Evolutionary conservation across 169 alveolate genomes (phyloP).

Genomic region (Perkinsus marinus): DNA sequence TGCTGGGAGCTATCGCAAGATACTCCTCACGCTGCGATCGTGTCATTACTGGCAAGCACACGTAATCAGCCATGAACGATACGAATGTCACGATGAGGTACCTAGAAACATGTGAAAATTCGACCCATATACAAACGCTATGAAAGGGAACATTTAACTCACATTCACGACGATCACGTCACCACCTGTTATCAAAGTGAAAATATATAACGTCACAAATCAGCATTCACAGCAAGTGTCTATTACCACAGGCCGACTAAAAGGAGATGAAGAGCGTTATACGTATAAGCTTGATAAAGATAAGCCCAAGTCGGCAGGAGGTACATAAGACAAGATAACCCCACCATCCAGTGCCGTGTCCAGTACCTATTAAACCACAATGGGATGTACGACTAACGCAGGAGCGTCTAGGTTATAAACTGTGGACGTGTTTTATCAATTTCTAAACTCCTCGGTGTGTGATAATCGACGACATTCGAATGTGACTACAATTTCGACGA

Average conservation of each 20-base stretch:
- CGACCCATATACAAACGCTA: no score
- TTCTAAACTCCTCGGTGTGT: no score
- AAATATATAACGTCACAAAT: no score
- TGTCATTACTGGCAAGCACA: not conserved
- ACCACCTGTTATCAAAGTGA: no score
- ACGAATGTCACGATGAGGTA: not conserved
- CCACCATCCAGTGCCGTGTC: not conserved
- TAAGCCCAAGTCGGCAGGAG: not conserved
- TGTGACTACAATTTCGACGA: no score
- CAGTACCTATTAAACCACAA: not conserved
- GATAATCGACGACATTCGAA: no score
- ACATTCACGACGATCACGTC: no score
- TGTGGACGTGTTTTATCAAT: no score
- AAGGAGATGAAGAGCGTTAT: not conserved
- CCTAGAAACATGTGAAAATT: not conserved
- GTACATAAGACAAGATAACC: not conserved
- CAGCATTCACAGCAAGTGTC: not conserved
- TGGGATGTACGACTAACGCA: not conserved
- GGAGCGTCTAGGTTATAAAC: no score
- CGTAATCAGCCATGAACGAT: not conserved
- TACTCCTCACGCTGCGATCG: not conserved
- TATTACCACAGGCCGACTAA: not conserved
- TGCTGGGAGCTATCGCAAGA: not conserved
- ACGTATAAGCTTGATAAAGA: not conserved
- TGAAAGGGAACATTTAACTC: no score